A percentile compares a stretch with the other conserved stretches of the same genome.
Conservation (phyloP, 2,329 filamentous ascomycete genomes). For the Ceratocystis variospora region DNA sequence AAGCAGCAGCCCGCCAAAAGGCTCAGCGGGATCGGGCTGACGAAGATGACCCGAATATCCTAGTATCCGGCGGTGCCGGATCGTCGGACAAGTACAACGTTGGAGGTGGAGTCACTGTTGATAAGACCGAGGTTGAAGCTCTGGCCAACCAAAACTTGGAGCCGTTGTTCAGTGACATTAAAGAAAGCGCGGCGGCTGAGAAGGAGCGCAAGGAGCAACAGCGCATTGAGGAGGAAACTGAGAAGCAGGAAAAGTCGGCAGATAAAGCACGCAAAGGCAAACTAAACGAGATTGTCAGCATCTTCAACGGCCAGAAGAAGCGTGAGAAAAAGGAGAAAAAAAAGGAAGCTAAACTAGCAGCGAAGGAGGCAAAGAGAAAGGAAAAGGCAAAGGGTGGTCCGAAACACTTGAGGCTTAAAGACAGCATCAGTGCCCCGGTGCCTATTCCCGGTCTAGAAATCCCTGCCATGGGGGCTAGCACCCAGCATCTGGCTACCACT, state of each 20-base stretch:
- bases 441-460: not conserved
- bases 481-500: not conserved
- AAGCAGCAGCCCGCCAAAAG: conserved; percentile 48
- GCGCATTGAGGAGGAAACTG: conserved; percentile 68
- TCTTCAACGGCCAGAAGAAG: conserved; percentile 45
- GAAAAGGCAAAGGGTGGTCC: conserved; percentile 17
- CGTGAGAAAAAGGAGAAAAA: conserved; percentile 45
- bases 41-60: conserved; percentile 24
- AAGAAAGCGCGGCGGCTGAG: conserved; percentile 22
- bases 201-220: conserved; percentile 49
- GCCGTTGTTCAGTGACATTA: conserved; percentile 29
- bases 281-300: conserved; percentile 53
- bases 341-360: conserved; percentile 39
- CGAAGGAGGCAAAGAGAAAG: conserved; percentile 27
- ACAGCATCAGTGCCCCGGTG: conserved; percentile 1
- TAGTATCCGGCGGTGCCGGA: not conserved
- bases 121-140: conserved; percentile 6
- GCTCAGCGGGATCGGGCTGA: not conserved
- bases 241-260: conserved; percentile 62
- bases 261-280: conserved; percentile 49
- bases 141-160: conserved; percentile 26
- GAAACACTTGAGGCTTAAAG: conserved; percentile 22
- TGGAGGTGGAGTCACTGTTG: conserved; percentile 13
- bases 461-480: not conserved
- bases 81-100: conserved; percentile 14